Base-by-base conservation (phyloP, 805 yeast genomes). In the Yueomyces sp. region DNA sequence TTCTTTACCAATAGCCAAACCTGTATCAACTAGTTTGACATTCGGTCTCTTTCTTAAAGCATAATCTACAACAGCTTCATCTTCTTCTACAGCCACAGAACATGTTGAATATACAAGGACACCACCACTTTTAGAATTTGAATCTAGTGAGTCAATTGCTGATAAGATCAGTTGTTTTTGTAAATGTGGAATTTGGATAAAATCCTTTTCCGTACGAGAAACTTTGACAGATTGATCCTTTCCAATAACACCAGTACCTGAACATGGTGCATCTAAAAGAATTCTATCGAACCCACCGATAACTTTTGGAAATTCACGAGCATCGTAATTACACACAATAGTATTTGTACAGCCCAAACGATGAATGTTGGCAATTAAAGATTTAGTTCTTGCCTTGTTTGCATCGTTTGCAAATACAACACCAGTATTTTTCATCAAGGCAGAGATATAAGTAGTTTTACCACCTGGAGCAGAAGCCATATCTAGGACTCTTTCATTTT, bases 401-500 rank as follows among this genome's bases (percentile, higher is more conserved):
- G 95, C 81, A 68, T 92, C 99, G 64, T 92, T 92, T 43, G 99
- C 99, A 63, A 92, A 88, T 27, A 92, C 85, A 63, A 90, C 79
- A 29, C 99, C 99, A 1, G 98, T 92, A 65, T 92, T 92, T 61
- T 92, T 92, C 97, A 92, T 92, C 67, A 90, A 65, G 1, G 99
- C 96, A 36, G 95, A 78, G 43, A 90, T 77, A 62, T 86, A 88
- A 2, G 98, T 90, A 26, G 96, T 86, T 62, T 90, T 90, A 66
- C 98, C 98, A 69, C 98, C 98, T 51, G 98, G 98, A 30, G 98
- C 96, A 47, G 98, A 94, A 40, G 98, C 97, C 99, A 92, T 92
- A 68, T 92, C 99, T 49, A 92, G 70, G 37, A 92, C 73, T 58
- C 98, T 81, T 69, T 92, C 99, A 60, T 84, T 80, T 65, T 87